Evolutionary conservation across 208 protist genomes (phyloP), one percentile per base, ranked within the genome.

Genomic region (Tetramitus jugosus): DNA sequence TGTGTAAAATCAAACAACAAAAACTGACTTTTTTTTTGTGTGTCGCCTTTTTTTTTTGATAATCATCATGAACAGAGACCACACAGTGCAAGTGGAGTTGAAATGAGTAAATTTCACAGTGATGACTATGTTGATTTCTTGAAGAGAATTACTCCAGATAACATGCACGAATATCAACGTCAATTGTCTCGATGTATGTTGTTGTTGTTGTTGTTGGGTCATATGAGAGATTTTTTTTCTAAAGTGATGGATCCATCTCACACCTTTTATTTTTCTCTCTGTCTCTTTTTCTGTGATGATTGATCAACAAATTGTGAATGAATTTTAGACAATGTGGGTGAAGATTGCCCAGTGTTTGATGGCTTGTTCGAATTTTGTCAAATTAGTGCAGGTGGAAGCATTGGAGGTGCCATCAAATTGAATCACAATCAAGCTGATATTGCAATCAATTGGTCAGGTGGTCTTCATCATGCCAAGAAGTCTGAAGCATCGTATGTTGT

Each of bases 401-500:
- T 98, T 79, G 94, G 85, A 33, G 96, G 94, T 61, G 97, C 97
- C 8, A 85, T 94, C 42, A 94, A 94, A 40, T 82, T 99, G 0
- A 94, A 96, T 79, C 75, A 86, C 33, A 88, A 89, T 3, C 81
- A 91, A 33, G 86, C 86, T 7, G 92, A 98, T 62, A 87, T 99
- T 77, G 94, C 96, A 13, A 97, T 99, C 79, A 98, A 99, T 87
- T 99, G 96, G 96, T 87, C 93, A 4, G 98, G 98, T 45, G 98
- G 98, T 31, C 87, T 97, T 75, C 96, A 99, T 83, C 96, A 99
- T 83, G 95, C 95, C 1, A 94, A 95, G 8, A 92, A 92, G 23
- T 84, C 85, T 26, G 89, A 97, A 83, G 92, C 95, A 1, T 40
- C 29, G 3, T n/a, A n/a, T n/a, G n/a, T 93, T 89, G 65, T n/a